Evolutionary conservation across 2,329 filamentous ascomycete genomes (phyloP), one percentile per base, ranked within the genome.

Genomic region (Paecilomyces formosus): DNA sequence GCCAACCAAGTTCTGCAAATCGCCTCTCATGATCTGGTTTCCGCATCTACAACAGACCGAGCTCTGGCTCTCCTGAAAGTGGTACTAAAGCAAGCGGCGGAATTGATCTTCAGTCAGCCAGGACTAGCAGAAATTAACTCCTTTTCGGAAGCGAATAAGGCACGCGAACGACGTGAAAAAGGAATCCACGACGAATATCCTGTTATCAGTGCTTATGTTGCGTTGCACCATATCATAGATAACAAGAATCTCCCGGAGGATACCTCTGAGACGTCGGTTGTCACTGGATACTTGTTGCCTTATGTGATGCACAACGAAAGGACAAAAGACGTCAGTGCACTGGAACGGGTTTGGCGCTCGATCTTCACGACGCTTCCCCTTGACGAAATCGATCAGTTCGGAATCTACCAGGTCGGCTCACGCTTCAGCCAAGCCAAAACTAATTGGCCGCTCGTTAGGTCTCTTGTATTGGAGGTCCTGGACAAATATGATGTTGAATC

Each of bases 311-410:
- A 52, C 61, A 71, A 13, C 78, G 76, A 72, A 72, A 74, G 50
- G 11, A 45, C 58, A 5, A 62, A 59, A 33, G 64, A 75, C 51
- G 60, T 78, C 21, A 58, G 55, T 2, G 59, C 56, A 28, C 55
- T 78, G 7, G 77, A 79, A 60, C 63, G 59, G 39, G 63, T 61
- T 22, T 79, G 77, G 77, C 66, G 65, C 45, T 71, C 72, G n/a
- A 49, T 83, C 1, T 84, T 85, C 63, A 77, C 75, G 1, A 63
- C 82, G 1, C 72, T 86, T 12, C 83, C 84, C 1, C 74, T 82
- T 15, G 68, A 78, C 7, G 81, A 84, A 60, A 69, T 87, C 22
- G 80, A 85, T 62, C 60, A 67, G 1, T 65, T 68, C 57, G 84
- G 84, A 1, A 74, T 82, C 15, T 70, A 78, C 21, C 69, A 70